Percentiles rank a stretch among this genome's conserved stretches.
phyloP scores from a whole-genome alignment of 345 rosid species.

The Dipteronia sinensis region DNA sequence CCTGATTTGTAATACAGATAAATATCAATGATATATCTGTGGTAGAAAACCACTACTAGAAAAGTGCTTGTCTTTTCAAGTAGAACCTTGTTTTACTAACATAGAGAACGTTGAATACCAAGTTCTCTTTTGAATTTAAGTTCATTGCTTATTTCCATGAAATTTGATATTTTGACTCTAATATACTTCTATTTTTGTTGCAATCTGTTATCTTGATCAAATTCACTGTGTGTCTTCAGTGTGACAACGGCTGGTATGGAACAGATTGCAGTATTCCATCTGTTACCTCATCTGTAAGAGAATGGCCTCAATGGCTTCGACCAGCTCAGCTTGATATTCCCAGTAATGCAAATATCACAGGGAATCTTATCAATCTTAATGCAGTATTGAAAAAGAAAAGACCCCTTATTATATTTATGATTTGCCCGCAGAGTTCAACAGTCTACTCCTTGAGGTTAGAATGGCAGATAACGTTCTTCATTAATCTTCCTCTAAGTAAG shows the following conservation, averaged over 20 bases:
- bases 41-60: background rate
- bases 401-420: slow-evolving; percentile 95
- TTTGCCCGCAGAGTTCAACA: slow-evolving; percentile 90
- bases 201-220: slow-evolving; percentile 11
- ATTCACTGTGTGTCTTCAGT: slow-evolving; percentile 42
- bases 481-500: slow-evolving; percentile 10
- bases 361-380: slow-evolving; percentile 55
- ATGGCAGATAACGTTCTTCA: slow-evolving; percentile 1
- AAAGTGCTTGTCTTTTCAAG: background rate
- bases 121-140: background rate
- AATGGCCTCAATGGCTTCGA: slow-evolving; percentile 92
- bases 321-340: slow-evolving; percentile 85
- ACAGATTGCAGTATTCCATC: slow-evolving; percentile 92
- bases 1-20: background rate
- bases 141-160: background rate
- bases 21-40: background rate
- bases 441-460: slow-evolving; percentile 91
- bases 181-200: background rate
- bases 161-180: background rate
- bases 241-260: slow-evolving; percentile 90
- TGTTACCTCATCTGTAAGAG: slow-evolving; percentile 63
- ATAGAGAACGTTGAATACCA: background rate
- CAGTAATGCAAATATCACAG: slow-evolving; percentile 30
- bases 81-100: background rate
- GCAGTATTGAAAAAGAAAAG: slow-evolving; percentile 73